A percentile compares a stretch with the other conserved stretches of the same genome.
These are phyloP conservation scores for Dentipellis fragilis DNA, from an alignment of 768 basidiomycete species.

Conservation along the genomic window DNA sequence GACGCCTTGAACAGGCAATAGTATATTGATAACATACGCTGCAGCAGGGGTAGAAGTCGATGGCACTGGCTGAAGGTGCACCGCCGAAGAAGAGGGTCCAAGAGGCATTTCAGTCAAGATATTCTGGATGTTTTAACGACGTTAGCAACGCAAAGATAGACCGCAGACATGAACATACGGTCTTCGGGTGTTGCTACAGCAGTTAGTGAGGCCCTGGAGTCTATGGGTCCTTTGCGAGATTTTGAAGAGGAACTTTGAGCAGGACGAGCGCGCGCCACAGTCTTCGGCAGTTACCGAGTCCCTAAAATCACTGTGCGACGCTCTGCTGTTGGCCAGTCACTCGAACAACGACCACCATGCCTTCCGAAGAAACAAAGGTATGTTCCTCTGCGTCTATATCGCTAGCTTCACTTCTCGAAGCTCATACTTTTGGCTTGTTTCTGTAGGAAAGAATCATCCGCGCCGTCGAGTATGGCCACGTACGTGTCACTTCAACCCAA, in stretches of 20 bases:
- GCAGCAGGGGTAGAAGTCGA: constrained; percentile 18
- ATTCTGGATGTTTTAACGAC: neutral
- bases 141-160: too few relatives aligned
- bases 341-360: constrained; percentile 41
- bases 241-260: neutral
- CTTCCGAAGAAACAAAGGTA: constrained; percentile 88
- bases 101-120: constrained; percentile 32
- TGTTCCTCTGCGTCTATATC: constrained; percentile 6
- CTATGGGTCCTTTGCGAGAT: neutral
- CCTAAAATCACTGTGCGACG: constrained; percentile 12
- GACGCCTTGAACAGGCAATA: neutral
- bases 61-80: constrained; percentile 27
- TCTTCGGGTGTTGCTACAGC: neutral
- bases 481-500: constrained; percentile 28
- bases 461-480: constrained; percentile 71
- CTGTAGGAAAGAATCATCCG: constrained; percentile 74
- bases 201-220: neutral
- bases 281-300: constrained; percentile 15
- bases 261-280: constrained; percentile 13
- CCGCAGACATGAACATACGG: too few relatives aligned
- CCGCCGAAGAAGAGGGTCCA: constrained; percentile 35
- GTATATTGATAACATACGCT: constrained; percentile 21
- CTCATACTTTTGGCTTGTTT: neutral
- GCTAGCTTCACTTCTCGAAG: neutral
- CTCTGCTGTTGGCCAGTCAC: neutral